Evolutionary conservation across 2,329 filamentous ascomycete species (phyloP).

Genomic region (Cytospora paraplurivora): DNA sequence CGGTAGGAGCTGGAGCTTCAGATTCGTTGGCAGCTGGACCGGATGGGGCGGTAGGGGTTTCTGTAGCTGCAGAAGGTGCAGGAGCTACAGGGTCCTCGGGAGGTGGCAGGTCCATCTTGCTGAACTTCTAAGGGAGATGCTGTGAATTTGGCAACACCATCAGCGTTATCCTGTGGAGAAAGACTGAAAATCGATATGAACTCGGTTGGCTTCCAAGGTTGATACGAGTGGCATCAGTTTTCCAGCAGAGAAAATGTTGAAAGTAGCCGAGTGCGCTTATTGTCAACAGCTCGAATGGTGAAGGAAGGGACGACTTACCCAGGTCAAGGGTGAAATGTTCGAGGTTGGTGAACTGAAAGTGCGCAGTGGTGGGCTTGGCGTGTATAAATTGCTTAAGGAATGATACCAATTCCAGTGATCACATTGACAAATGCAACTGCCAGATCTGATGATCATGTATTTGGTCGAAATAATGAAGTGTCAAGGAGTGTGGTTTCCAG

Average conservation of each 20-base stretch:
- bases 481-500: background rate
- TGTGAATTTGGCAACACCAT: background rate
- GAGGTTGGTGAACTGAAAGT: background rate
- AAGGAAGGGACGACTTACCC: slow-evolving; percentile 9
- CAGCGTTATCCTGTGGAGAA: background rate
- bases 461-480: background rate
- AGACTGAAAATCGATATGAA: background rate
- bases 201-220: background rate
- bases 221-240: background rate
- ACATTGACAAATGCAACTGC: background rate
- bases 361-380: background rate
- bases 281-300: background rate
- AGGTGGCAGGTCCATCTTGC: background rate
- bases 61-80: slow-evolving; percentile 1
- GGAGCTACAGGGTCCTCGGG: background rate
- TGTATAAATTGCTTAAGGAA: background rate
- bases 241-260: background rate
- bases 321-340: background rate
- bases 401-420: background rate
- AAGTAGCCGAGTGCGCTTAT: background rate
- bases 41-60: background rate
- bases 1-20: background rate
- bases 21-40: background rate
- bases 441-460: background rate
- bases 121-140: background rate